Evolutionary conservation across 495 filamentous ascomycete species (phyloP).

Genomic region (Massariosphaeria phaeospora): DNA sequence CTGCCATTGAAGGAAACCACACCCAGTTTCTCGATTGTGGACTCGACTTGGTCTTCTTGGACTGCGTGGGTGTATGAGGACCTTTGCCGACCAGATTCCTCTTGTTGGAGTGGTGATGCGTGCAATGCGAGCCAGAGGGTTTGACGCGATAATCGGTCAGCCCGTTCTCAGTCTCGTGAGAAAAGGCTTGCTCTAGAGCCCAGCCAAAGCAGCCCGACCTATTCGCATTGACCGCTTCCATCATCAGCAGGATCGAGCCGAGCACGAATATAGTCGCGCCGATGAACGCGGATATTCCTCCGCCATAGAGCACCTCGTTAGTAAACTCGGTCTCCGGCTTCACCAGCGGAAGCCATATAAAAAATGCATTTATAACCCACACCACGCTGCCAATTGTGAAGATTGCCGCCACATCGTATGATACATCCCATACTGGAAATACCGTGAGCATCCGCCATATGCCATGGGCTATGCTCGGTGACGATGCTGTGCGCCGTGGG

Average conservation of each 20-base stretch:
- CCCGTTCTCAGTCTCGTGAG: constrained; percentile 13
- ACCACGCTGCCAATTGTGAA: constrained; percentile 62
- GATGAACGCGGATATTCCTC: constrained; percentile 62
- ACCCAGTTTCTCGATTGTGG: constrained; percentile 42
- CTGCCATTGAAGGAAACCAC: constrained; percentile 57
- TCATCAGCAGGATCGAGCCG: constrained; percentile 58
- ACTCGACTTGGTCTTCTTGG: background rate
- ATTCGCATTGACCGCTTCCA: constrained; percentile 67
- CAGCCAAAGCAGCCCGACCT: constrained; percentile 65
- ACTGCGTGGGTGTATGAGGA: background rate
- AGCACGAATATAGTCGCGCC: constrained; percentile 68
- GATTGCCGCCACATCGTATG: constrained; percentile 58
- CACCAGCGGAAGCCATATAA: constrained; percentile 58
- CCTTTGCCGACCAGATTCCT: constrained; percentile 45
- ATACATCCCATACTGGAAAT: constrained; percentile 65
- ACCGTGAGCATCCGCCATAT: constrained; percentile 53
- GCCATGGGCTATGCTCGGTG: constrained; percentile 42
- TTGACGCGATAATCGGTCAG: background rate
- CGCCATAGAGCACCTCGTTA: constrained; percentile 48
- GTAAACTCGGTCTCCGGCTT: constrained; percentile 52
- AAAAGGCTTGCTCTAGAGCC: constrained; percentile 49
- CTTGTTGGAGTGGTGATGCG: constrained; percentile 55
- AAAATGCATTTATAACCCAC: constrained; percentile 67
- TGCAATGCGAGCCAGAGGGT: constrained; percentile 28
- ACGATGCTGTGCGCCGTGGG: constrained; percentile 46